Evolutionary conservation across 805 yeast genomes (phyloP), one percentile per base, ranked within the genome.

Genomic region (Yarrowia osloensis): DNA sequence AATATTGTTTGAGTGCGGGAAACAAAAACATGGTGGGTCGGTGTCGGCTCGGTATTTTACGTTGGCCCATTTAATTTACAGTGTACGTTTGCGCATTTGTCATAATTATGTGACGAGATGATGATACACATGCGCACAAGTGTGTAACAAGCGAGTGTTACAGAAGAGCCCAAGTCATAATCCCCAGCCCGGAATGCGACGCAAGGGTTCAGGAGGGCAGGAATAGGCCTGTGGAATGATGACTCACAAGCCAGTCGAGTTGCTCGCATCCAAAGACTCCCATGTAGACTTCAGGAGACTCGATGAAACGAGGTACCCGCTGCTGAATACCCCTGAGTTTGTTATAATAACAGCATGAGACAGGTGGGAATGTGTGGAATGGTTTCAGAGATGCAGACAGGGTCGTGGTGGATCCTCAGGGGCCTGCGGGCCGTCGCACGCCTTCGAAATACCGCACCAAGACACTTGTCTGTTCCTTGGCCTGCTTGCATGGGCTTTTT

Each of bases 271-370:
- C 15, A 9, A 33, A 15, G 40, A 6, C 4, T 19, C 5, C 40
- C 40, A 19, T 44, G 49, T 24, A 44, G 49, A 13, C 19, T 44
- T 44, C 29, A 19, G 26, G 35, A 31, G 35, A 31, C 31, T 6
- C 35, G 35, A 15, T 49, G 55, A 49, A 49, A 49, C 57, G 40
- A 50, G 57, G 57, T 50, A 50, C 57, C 57, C 57, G 57, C 40
- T 15, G 28, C 29, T 15, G 15, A 2, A 6, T 21, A 50, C 57
- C 57, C 57, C 40, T 50, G 57, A 50, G 37, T 33, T 19, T 49
- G 54, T 19, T 13, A 50, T 50, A 33, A 50, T 50, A 50, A 50
- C 5, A 21, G 40, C 40, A 21, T 50, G 57, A 50, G 57, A 50
- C 57, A 50, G 21, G 3, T 12, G 57, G 57, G 57, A 33, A 33